Percentiles rank a stretch among this genome's conserved stretches.
Evolutionary conservation across 305 asterid genomes (phyloP).

Genomic region (Plantago coronopus): DNA sequence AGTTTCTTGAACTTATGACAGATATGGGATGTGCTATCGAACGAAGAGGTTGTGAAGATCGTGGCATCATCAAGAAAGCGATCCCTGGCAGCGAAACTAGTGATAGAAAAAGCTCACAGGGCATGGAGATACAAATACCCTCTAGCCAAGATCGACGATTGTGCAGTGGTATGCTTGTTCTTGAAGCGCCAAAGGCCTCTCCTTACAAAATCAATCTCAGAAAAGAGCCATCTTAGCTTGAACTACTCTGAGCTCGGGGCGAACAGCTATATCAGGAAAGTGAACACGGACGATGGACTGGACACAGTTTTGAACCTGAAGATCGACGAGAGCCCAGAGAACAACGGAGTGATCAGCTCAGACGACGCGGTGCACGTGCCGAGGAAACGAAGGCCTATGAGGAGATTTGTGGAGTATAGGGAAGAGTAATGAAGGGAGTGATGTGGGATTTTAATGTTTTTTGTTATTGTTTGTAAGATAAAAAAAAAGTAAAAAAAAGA

Average conservation of each 20-base stretch:
- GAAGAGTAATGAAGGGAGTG: neutral
- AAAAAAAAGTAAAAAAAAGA: neutral
- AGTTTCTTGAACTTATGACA: neutral
- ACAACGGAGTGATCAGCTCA: neutral
- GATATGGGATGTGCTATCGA: slow-evolving; percentile 65
- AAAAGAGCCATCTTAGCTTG: slow-evolving; percentile 30
- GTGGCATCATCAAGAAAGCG: slow-evolving; percentile 44
- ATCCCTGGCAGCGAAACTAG: slow-evolving; percentile 40
- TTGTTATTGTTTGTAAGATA: neutral
- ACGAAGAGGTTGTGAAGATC: slow-evolving; percentile 41
- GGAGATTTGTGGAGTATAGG: slow-evolving; percentile 24
- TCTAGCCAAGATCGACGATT: slow-evolving; percentile 49
- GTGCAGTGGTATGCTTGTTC: slow-evolving; percentile 50
- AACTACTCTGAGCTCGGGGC: slow-evolving; percentile 27
- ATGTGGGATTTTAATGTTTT: neutral
- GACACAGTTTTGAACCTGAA: slow-evolving; percentile 52
- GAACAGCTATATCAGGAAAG: slow-evolving; percentile 22
- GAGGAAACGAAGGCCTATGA: slow-evolving; percentile 34
- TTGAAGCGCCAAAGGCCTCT: slow-evolving; percentile 36
- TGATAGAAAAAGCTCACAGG: slow-evolving; percentile 42
- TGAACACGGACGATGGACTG: slow-evolving; percentile 41
- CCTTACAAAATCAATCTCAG: slow-evolving; percentile 36
- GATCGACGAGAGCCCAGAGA: slow-evolving; percentile 19
- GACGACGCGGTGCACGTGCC: slow-evolving; percentile 20
- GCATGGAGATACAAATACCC: slow-evolving; percentile 55